phyloP scores from a whole-genome alignment of 768 basidiomycete species.

The Psilocybe azurescens region DNA sequence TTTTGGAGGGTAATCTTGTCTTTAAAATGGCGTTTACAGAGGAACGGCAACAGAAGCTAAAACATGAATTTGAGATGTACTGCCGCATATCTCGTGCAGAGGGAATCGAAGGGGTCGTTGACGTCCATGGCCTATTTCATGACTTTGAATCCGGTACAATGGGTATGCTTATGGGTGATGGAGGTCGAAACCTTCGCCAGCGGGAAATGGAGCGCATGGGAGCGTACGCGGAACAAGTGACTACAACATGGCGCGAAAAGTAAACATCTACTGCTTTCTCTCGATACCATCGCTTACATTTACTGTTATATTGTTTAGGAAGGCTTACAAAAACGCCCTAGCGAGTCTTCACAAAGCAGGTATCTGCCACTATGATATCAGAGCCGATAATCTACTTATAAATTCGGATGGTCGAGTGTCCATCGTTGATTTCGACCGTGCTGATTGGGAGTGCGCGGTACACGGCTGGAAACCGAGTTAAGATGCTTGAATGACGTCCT shows the following conservation, averaged over 20 bases:
- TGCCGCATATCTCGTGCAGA: neutral
- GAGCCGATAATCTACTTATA: too few relatives aligned
- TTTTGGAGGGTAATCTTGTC: neutral
- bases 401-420: too few relatives aligned
- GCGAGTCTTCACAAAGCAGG: too few relatives aligned
- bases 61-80: neutral
- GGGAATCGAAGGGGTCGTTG: neutral
- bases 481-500: too few relatives aligned
- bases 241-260: neutral
- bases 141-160: neutral
- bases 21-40: neutral
- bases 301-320: too few relatives aligned
- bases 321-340: too few relatives aligned
- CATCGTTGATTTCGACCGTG: too few relatives aligned
- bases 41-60: neutral
- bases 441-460: too few relatives aligned
- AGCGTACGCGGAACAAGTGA: neutral
- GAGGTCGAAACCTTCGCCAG: neutral
- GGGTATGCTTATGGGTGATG: neutral
- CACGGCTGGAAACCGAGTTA: too few relatives aligned
- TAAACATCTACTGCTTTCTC: neutral
- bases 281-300: too few relatives aligned
- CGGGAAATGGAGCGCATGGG: neutral
- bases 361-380: too few relatives aligned
- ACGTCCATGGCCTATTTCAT: neutral